Evolutionary conservation across 805 yeast genomes (phyloP).

Genomic region (Ogataea dorogensis): DNA sequence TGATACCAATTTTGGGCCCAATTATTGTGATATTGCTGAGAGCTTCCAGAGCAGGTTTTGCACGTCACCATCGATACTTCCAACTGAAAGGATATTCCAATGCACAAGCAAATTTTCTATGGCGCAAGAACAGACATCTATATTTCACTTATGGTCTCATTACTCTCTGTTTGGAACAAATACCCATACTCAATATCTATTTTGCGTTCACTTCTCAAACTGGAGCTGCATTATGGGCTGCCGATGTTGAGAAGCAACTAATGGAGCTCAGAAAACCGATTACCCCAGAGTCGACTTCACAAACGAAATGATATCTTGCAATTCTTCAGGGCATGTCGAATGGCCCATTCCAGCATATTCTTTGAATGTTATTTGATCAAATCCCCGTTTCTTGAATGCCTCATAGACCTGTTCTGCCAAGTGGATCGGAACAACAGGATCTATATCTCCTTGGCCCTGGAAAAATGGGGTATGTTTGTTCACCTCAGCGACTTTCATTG

Average conservation of each 20-base stretch:
- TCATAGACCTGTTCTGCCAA: conserved; percentile 42
- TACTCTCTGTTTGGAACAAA: conserved; percentile 48
- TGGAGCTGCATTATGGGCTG: conserved; percentile 69
- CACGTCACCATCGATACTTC: conserved; percentile 55
- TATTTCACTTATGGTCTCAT: conserved; percentile 52
- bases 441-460: conserved; percentile 84
- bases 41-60: conserved; percentile 54
- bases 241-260: conserved; percentile 33
- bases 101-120: conserved; percentile 40
- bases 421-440: conserved; percentile 55
- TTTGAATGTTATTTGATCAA: conserved; percentile 46
- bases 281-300: conserved; percentile 31
- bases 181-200: conserved; percentile 53
- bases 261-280: conserved; percentile 3
- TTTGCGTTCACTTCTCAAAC: conserved; percentile 57
- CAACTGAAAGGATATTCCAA: conserved; percentile 50
- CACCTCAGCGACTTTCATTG: conserved; percentile 30
- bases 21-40: conserved; percentile 46
- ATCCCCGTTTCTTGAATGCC: conserved; percentile 46
- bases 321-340: conserved; percentile 63
- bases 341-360: conserved; percentile 67
- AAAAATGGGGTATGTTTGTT: conserved; percentile 73
- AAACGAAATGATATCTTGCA: conserved; percentile 51
- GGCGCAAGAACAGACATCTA: conserved; percentile 31
- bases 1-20: conserved; percentile 62